Evolutionary conservation across 805 yeast species (phyloP), one percentile per base, ranked within the genome.

Genomic region (Isabelozyma rhagii): DNA sequence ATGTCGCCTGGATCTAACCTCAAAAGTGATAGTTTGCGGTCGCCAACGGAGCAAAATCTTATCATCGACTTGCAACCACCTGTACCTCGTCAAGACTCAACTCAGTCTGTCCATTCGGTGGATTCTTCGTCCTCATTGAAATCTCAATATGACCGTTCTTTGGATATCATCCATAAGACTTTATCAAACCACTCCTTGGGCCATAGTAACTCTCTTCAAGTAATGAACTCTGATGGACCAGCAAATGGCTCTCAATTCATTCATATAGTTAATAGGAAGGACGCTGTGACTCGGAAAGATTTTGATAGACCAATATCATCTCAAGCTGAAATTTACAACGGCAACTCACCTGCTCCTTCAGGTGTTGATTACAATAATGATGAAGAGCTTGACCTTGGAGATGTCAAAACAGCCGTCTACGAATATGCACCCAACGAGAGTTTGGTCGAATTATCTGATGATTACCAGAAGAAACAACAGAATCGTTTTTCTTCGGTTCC

Each of bases 261-360:
- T 18, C 55, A 55, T 40, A 34, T 50, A 13, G 46, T 58, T 27
- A 50, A 50, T 13, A 47, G 54, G 14, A 48, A 51, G 4, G 43
- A 43, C 13, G 39, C 31, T 13, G 27, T 25, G 9, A 44, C 47
- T 17, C 40, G 46, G 5, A 46, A 41, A 11, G 43, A 17, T 4
- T 44, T 47, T 18, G 57, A 62, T 5, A 51, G 65, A 46, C 67
- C 66, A 15, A 44, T 45, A 18, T 62, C 67, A 3, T 58, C 63
- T 15, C 49, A 54, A 13, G 68, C 60, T 7, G 61, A 58, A 48
- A 46, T 62, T 31, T 56, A 49, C 14, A 14, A 21, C 31, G 18
- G n/a, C 10, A 31, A 31, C 10, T 31, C 36, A 3, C 36, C 36
- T 8, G 36, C 8, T 41, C 8, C 18, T 43, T 43, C 28, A 11